These are phyloP conservation scores for Gloeopeniophorella convolvens DNA, from an alignment of 768 basidiomycete species.

Conservation along the genomic window DNA sequence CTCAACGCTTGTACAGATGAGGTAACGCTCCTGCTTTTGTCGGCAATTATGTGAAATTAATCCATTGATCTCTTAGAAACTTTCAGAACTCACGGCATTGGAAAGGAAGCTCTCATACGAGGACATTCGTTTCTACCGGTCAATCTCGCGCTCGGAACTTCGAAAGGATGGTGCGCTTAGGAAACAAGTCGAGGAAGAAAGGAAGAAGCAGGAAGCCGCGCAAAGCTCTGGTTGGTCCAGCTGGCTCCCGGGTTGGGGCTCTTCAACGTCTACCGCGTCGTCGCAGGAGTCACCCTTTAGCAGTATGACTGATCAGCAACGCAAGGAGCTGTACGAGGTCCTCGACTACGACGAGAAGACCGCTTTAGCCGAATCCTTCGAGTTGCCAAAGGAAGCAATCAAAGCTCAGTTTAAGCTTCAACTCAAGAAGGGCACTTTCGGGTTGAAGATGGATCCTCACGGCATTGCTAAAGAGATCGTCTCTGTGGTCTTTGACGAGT, in stretches of 20 bases:
- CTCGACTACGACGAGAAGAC: conserved; percentile 90
- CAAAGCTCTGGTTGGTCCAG: conserved; percentile 50
- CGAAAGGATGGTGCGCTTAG: conserved; percentile 75
- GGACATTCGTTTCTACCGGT: conserved; percentile 95
- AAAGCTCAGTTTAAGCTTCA: conserved; percentile 69
- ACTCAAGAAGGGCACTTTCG: conserved; percentile 83
- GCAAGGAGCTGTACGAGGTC: conserved; percentile 81
- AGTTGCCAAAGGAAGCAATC: conserved; percentile 72
- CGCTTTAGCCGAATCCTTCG: conserved; percentile 60
- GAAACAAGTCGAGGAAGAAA: conserved; percentile 62
- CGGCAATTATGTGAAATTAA: not conserved
- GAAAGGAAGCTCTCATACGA: conserved; percentile 87
- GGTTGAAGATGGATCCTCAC: conserved; percentile 71
- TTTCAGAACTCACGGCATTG: conserved; percentile 47
- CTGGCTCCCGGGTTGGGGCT: conserved; percentile 72
- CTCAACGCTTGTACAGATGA: conserved; percentile 44
- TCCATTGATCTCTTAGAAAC: conserved; percentile 38
- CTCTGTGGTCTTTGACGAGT: conserved; percentile 80
- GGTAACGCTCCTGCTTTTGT: conserved; percentile 35
- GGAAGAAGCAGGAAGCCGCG: conserved; percentile 45
- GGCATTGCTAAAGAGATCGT: conserved; percentile 61
- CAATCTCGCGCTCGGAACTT: conserved; percentile 82
- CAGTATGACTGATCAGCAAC: conserved; percentile 85
- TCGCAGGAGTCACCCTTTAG: conserved; percentile 53
- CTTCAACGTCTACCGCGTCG: conserved; percentile 32